These are phyloP conservation scores for Brettanomyces bruxellensis DNA, from an alignment of 805 yeast genomes.

Conservation along the genomic window DNA sequence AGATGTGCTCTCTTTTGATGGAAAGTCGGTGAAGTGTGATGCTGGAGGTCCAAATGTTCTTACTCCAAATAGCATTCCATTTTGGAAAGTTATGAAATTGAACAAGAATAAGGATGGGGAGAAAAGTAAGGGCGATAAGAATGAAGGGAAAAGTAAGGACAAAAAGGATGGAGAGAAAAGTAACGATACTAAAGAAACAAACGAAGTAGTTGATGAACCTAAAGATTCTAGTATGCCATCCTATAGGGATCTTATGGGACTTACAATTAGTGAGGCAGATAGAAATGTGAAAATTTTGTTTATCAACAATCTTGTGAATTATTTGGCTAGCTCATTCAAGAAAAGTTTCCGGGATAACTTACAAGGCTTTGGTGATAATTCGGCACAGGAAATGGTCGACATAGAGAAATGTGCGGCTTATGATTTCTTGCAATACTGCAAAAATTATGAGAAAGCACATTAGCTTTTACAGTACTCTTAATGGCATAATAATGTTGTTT, in stretches of 20 bases:
- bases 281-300: conserved; percentile 16
- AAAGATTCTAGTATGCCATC: conserved; percentile 5
- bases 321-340: background rate
- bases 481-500: too few relatives aligned
- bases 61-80: conserved; percentile 37
- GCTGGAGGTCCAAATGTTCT: conserved; percentile 29
- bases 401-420: too few relatives aligned
- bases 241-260: conserved; percentile 29
- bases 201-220: too few relatives aligned
- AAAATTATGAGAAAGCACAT: background rate
- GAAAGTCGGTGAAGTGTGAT: conserved; percentile 13
- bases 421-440: background rate
- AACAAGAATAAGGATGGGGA: conserved; percentile 5
- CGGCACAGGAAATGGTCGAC: too few relatives aligned
- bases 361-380: too few relatives aligned
- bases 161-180: background rate
- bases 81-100: conserved; percentile 25
- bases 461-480: too few relatives aligned
- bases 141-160: too few relatives aligned
- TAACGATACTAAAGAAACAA: too few relatives aligned
- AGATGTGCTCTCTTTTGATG: conserved; percentile 25
- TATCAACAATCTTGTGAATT: background rate
- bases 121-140: too few relatives aligned
- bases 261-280: conserved; percentile 30
- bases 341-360: too few relatives aligned